A percentile compares a stretch with the other conserved stretches of the same genome.
Conservation (phyloP, 2,329 filamentous ascomycete species). For the Ophiocordyceps camponoti-rufipedis region DNA sequence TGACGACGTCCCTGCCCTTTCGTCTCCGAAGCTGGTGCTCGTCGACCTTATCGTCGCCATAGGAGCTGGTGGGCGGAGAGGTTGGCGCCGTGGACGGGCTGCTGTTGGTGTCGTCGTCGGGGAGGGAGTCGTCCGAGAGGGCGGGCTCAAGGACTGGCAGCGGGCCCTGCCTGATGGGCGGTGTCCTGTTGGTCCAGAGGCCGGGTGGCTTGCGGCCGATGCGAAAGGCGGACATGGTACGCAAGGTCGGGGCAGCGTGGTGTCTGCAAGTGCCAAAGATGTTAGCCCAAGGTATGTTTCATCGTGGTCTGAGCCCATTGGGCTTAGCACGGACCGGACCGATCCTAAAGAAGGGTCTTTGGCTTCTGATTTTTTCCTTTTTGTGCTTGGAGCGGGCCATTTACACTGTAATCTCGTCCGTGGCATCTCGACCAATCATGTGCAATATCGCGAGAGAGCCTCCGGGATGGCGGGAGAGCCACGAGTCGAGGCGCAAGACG, state of each 20-base stretch:
- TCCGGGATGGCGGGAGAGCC: slow-evolving; percentile 79
- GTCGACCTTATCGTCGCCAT: no score
- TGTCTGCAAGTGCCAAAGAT: not conserved
- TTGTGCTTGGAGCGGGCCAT: slow-evolving; percentile 29
- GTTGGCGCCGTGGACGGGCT: no score
- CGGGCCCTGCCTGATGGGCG: slow-evolving; percentile 76
- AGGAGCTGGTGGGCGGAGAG: no score
- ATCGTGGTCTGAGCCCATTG: not conserved
- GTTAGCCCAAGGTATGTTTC: not conserved
- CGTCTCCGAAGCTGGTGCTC: no score
- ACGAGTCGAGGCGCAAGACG: slow-evolving; percentile 76
- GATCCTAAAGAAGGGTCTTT: not conserved
- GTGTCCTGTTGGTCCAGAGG: slow-evolving; percentile 70
- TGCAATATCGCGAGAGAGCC: slow-evolving; percentile 82
- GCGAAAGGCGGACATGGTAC: slow-evolving; percentile 35
- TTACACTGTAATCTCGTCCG: slow-evolving; percentile 82
- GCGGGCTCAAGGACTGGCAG: slow-evolving; percentile 33
- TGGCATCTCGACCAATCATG: slow-evolving; percentile 86
- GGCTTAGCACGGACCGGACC: not conserved
- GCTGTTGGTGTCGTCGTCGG: no score
- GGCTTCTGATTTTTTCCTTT: slow-evolving; percentile 6
- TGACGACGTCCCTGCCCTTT: no score
- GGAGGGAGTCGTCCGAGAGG: no score
- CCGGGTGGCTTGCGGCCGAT: slow-evolving; percentile 62
- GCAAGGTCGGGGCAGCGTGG: not conserved